Percentiles rank a stretch among this genome's conserved stretches.
These are phyloP conservation scores for Warburgia ugandensis DNA, from an alignment of 164 flowering plant species.

Conservation along the genomic window DNA sequence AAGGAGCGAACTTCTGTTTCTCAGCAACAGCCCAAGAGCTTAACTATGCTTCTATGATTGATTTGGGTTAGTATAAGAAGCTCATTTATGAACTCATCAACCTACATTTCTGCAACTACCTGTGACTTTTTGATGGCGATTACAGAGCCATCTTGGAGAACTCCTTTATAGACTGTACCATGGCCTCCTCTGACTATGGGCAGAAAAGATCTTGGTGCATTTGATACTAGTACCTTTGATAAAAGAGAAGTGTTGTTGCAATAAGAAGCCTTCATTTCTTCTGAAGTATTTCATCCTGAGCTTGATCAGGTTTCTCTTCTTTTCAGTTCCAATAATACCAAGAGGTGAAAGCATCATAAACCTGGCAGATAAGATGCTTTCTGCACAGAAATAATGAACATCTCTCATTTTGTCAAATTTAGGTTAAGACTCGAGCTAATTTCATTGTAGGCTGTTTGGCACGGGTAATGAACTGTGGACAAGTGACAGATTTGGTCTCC, in stretches of 20 bases:
- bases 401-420: too few relatives aligned
- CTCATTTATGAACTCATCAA: slow-evolving; percentile 19
- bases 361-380: too few relatives aligned
- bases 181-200: slow-evolving; percentile 14
- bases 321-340: too few relatives aligned
- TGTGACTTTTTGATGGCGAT: slow-evolving; percentile 17
- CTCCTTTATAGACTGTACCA: slow-evolving; percentile 15
- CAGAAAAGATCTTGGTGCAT: slow-evolving; percentile 7
- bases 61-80: slow-evolving; percentile 13
- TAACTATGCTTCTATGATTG: slow-evolving; percentile 16
- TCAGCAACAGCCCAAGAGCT: slow-evolving; percentile 17
- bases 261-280: slow-evolving; percentile 6
- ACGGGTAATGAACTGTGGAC: too few relatives aligned
- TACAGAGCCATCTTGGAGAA: slow-evolving; percentile 5
- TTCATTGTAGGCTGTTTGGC: too few relatives aligned
- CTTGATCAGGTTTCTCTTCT: too few relatives aligned
- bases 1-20: slow-evolving; percentile 12
- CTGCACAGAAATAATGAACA: too few relatives aligned
- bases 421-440: too few relatives aligned
- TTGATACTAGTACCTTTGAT: not conserved
- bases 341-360: too few relatives aligned
- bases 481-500: too few relatives aligned
- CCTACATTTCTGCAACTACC: slow-evolving; percentile 8
- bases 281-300: too few relatives aligned
- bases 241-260: not conserved